These are phyloP conservation scores for Lachancea sp. DNA, from an alignment of 805 yeast species.

Conservation along the genomic window DNA sequence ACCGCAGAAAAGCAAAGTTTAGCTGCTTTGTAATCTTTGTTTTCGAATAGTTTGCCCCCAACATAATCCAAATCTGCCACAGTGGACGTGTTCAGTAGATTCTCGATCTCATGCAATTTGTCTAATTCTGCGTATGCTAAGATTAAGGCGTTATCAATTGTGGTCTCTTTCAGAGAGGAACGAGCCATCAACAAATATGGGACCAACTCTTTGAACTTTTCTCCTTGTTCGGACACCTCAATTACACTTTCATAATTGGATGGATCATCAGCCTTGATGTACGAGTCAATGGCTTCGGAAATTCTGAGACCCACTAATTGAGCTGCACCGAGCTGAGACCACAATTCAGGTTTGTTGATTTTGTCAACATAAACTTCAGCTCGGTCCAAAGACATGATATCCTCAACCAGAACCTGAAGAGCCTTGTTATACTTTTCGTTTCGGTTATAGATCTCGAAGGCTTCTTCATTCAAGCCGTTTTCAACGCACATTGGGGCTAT, in stretches of 20 bases:
- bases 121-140: conserved; percentile 78
- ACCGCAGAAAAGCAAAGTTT: conserved; percentile 78
- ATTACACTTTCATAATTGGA: conserved; percentile 84
- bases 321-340: conserved; percentile 95
- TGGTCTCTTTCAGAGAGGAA: conserved; percentile 81
- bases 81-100: conserved; percentile 75
- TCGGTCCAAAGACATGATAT: conserved; percentile 88
- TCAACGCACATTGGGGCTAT: conserved; percentile 90
- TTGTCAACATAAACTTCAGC: conserved; percentile 91
- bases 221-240: conserved; percentile 92
- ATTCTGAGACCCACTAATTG: conserved; percentile 90
- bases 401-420: conserved; percentile 84
- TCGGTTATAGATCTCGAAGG: conserved; percentile 85
- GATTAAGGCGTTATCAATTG: conserved; percentile 86
- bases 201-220: conserved; percentile 89
- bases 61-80: conserved; percentile 88
- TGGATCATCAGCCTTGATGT: conserved; percentile 87
- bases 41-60: conserved; percentile 84
- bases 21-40: conserved; percentile 85
- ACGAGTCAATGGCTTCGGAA: conserved; percentile 86
- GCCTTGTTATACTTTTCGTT: conserved; percentile 74
- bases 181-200: conserved; percentile 89
- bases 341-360: conserved; percentile 74
- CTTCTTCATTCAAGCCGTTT: conserved; percentile 86
- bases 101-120: conserved; percentile 73